These are phyloP conservation scores for Entonaema liquescens DNA, from an alignment of 495 filamentous ascomycete genomes.

Conservation along the genomic window DNA sequence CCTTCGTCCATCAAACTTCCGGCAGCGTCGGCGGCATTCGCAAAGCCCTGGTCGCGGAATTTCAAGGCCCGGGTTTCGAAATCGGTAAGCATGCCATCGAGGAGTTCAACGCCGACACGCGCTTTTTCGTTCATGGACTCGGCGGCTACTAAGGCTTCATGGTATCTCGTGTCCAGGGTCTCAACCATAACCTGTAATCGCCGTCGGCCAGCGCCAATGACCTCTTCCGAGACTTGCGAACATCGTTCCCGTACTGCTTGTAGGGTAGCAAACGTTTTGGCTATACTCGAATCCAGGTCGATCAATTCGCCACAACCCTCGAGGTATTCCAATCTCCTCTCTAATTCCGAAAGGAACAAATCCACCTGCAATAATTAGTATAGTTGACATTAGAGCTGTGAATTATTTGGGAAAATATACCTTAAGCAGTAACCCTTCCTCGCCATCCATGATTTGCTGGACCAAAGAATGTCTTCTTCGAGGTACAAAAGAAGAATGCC, in stretches of 20 bases:
- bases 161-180: constrained; percentile 89
- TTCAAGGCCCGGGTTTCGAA: constrained; percentile 82
- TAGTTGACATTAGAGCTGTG: neutral
- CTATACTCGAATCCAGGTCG: constrained; percentile 82
- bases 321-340: constrained; percentile 84
- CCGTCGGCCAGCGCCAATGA: constrained; percentile 86
- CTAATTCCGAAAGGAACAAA: constrained; percentile 87
- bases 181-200: constrained; percentile 90
- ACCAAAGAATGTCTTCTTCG: constrained; percentile 67
- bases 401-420: constrained; percentile 47
- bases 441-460: constrained; percentile 67
- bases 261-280: constrained; percentile 81
- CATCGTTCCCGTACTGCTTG: constrained; percentile 89
- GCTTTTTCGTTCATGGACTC: constrained; percentile 92
- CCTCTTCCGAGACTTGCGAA: constrained; percentile 86
- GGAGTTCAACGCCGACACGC: constrained; percentile 81
- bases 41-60: constrained; percentile 63
- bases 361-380: constrained; percentile 69
- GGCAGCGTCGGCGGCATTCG: constrained; percentile 68
- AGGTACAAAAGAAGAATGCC: constrained; percentile 72
- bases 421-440: constrained; percentile 72
- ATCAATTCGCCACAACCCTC: constrained; percentile 82
- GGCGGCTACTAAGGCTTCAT: constrained; percentile 84
- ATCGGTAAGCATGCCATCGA: constrained; percentile 83
- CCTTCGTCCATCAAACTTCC: constrained; percentile 72